phyloP scores from a whole-genome alignment of 2,329 filamentous ascomycete genomes.

The Beauveria asiatica region DNA sequence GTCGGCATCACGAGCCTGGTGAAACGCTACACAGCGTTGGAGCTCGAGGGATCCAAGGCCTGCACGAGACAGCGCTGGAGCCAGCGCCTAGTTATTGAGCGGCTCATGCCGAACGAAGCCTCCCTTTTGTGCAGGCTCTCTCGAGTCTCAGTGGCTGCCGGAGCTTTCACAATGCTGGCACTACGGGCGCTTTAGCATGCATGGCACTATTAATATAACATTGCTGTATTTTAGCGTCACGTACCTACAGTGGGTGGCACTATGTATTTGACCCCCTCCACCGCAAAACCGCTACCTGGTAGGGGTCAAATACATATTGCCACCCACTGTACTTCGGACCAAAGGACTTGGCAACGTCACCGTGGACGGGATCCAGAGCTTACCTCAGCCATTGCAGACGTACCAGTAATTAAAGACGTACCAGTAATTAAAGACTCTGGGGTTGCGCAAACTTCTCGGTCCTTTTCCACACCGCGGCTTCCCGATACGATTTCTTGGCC shows the following conservation, averaged over 20 bases:
- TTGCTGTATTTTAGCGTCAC: neutral
- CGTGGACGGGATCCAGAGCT: neutral
- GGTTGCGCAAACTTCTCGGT: too few relatives aligned
- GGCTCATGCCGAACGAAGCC: neutral
- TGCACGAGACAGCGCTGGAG: neutral
- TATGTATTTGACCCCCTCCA: too few relatives aligned
- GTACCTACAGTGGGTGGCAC: too few relatives aligned
- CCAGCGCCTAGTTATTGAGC: neutral
- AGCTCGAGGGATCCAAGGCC: neutral
- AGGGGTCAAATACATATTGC: too few relatives aligned
- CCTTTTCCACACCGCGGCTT: too few relatives aligned
- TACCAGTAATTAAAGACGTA: too few relatives aligned
- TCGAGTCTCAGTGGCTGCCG: slow-evolving; percentile 1
- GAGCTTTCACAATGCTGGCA: neutral
- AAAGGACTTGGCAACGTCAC: slow-evolving; percentile 1
- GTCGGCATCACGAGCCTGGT: neutral
- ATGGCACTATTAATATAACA: neutral
- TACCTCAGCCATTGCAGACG: neutral
- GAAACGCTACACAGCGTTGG: neutral
- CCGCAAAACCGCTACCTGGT: too few relatives aligned
- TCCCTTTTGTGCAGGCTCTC: neutral
- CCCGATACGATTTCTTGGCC: neutral
- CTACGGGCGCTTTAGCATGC: neutral
- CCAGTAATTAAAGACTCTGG: neutral
- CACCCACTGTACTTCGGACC: too few relatives aligned